Base-by-base conservation (phyloP, 129 eudicot genomes). In the Lonicera japonica region DNA sequence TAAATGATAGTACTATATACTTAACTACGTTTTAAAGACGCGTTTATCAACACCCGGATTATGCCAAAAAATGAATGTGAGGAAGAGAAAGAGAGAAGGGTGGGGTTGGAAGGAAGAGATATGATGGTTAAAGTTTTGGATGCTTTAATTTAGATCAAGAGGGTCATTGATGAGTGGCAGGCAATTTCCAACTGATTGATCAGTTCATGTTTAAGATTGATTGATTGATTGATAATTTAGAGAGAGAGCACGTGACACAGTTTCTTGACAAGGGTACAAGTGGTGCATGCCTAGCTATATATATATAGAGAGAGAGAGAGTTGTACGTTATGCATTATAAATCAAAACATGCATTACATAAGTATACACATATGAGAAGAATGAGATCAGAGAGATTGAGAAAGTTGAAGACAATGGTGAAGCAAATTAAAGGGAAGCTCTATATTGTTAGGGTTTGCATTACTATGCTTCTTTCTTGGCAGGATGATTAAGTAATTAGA, bases 371-470 rank as follows among this genome's bases (percentile, higher is more conserved):
- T 25, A 62, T n/a, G 43, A 22, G 53, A 65, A 63, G 51, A 9
- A 73, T 69, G 76, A 41, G 74, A 56, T 55, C 5, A 40, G 63
- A 68, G 71, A 80, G 76, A 55, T 19, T 64, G 38, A 61, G 38
- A 5, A 80, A 64, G 74, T 72, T 67, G 79, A 81, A 56, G 67
- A 81, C 60, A 73, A 61, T 73, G 63, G 69, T 62, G 68, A 76
- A 65, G 63, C 80, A 76, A 14, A 75, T 63, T 47, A 76, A 23
- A 25, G 86, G 67, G 29, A 81, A 65, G 53, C 68, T 81, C 8
- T 69, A 73, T 24, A 81, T 81, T 48, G 77, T 81, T 41, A 81
- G 81, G 70, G 73, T 69, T 14, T 81, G 86, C 67, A 73, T 81
- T 34, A 64, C 77, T 36, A 76, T 81, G 86, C 82, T 76, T 64